These are phyloP conservation scores for Croton setiger DNA, from an alignment of 441 rosid genomes.

Conservation along the genomic window DNA sequence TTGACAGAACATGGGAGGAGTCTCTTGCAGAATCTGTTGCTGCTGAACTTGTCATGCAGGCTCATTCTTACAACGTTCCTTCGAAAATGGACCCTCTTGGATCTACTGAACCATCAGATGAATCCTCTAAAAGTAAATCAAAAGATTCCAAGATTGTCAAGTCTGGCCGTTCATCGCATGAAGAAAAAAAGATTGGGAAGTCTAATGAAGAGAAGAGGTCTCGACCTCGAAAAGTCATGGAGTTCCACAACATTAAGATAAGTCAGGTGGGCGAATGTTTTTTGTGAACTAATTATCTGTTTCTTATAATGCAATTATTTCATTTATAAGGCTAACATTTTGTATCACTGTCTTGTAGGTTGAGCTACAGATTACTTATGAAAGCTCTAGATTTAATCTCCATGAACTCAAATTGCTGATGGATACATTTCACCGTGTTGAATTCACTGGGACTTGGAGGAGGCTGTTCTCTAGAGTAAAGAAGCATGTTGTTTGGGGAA, in stretches of 20 bases:
- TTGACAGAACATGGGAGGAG: constrained; percentile 96
- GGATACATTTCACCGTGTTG: constrained; percentile 92
- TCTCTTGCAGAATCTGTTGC: constrained; percentile 94
- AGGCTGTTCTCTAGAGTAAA: constrained; percentile 91
- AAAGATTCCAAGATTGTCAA: constrained; percentile 63
- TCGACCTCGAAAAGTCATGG: constrained; percentile 85
- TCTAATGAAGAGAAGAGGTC: constrained; percentile 71
- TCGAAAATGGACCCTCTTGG: constrained; percentile 43
- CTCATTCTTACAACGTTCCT: constrained; percentile 48
- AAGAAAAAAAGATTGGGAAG: constrained; percentile 75
- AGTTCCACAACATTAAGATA: constrained; percentile 84
- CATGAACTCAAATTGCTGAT: constrained; percentile 89
- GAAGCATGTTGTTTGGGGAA: constrained; percentile 98
- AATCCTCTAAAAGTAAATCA: constrained; percentile 56
- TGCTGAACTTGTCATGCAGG: constrained; percentile 76
- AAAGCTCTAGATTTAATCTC: constrained; percentile 94
- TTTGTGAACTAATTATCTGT: constrained; percentile 4
- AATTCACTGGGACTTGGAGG: constrained; percentile 97
- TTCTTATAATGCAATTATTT: constrained; percentile 10
- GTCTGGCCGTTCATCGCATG: constrained; percentile 79
- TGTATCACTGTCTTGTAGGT: constrained; percentile 46
- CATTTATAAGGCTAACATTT: constrained; percentile 14
- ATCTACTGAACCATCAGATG: constrained; percentile 68
- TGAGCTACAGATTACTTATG: constrained; percentile 81
- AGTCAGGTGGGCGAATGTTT: constrained; percentile 67